These are phyloP conservation scores for Penicillium diatomitis DNA, from an alignment of 495 filamentous ascomycete species.

Conservation along the genomic window DNA sequence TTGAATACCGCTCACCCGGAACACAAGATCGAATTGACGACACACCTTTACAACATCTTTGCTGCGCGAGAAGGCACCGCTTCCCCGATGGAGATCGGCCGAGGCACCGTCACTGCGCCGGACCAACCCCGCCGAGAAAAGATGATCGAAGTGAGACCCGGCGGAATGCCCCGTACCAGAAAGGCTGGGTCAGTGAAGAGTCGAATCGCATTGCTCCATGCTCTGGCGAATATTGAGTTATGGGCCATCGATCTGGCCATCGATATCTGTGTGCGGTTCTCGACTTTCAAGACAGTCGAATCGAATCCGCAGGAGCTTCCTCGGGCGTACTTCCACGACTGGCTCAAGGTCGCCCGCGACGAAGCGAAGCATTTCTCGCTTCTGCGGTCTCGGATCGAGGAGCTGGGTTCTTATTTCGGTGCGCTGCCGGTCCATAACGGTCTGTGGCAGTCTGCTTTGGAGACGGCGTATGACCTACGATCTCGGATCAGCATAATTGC, in stretches of 20 bases:
- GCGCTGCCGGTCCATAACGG: constrained; percentile 44
- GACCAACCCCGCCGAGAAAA: constrained; percentile 38
- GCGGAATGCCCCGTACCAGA: constrained; percentile 34
- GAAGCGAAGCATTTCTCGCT: constrained; percentile 48
- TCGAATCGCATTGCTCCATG: constrained; percentile 43
- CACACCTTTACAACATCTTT: constrained; percentile 39
- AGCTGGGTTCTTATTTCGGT: constrained; percentile 41
- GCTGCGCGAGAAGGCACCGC: constrained; percentile 28
- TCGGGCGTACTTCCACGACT: constrained; percentile 44
- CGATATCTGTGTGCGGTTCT: constrained; percentile 45
- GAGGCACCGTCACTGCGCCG: constrained; percentile 29
- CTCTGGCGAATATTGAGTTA: constrained; percentile 44
- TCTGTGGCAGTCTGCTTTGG: constrained; percentile 39
- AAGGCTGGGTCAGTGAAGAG: constrained; percentile 40
- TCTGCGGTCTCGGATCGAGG: constrained; percentile 39
- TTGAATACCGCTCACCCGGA: constrained; percentile 42
- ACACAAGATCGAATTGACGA: constrained; percentile 44
- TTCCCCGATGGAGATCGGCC: constrained; percentile 38
- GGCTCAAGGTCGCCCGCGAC: constrained; percentile 45
- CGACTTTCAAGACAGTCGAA: constrained; percentile 33
- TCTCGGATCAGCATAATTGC: constrained; percentile 45
- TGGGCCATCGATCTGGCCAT: constrained; percentile 49
- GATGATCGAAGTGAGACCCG: constrained; percentile 30
- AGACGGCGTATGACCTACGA: constrained; percentile 40
- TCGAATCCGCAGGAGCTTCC: constrained; percentile 25